Evolutionary conservation across 805 yeast species (phyloP), one percentile per base, ranked within the genome.

Genomic region (Starmera dryadoides): DNA sequence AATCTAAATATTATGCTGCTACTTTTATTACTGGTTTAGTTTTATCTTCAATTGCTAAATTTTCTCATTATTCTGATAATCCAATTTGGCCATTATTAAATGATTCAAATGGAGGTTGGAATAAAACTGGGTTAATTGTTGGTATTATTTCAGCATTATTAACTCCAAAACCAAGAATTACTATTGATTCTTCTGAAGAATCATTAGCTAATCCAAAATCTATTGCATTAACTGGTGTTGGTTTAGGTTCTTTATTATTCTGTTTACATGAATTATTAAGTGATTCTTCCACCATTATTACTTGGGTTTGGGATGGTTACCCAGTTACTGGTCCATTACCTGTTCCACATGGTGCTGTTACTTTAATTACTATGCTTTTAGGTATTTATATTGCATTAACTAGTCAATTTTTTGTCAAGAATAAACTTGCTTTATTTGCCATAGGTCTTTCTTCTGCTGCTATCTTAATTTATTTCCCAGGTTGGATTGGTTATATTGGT

Each of bases 31-130:
- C 84, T 21, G 98, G 98, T 15, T 68, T 93, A 42, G 66, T 85
- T 33, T 58, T 78, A 5, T 78, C 96, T 2, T 75, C 88, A 1
- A 74, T 86, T 23, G 68, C 86, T 16, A 93, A 93, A 55, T 83
- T 74, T 63, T 75, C 81, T 9, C 75, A 71, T 50, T 83, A 75
- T 62, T 78, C 98, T 3, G 89, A 89, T 56, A 93, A 93, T 57
- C 98, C 98, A 30, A 68, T 88, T 35, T 93, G 98, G 98, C 95
- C 98, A 22, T 83, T 89, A 37, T 81, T 93, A 89, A 81, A 88
- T 57, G 70, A 69, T 15, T 73, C 68, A 11, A 88, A 86, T 50
- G 96, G 97, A 16, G 98, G 98, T 12, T 77, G 77, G 69, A 91
- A 91, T 60, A 69, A 68, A 38, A 62, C 77, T 23, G 95, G 93